These are phyloP conservation scores for Pichia kudriavzevii DNA, from an alignment of 1,139 yeast genomes.

Conservation along the genomic window DNA sequence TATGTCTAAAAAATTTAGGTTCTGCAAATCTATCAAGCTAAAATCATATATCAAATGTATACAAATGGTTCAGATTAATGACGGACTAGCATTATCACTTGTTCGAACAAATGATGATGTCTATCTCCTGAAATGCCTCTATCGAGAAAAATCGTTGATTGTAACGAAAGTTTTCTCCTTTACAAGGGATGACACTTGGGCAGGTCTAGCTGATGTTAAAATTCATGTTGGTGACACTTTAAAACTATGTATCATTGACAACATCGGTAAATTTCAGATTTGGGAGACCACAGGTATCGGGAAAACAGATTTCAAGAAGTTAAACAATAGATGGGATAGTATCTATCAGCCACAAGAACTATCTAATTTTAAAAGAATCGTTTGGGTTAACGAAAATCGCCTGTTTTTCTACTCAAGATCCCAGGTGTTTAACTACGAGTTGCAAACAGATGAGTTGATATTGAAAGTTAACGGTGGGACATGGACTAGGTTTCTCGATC, in stretches of 20 bases:
- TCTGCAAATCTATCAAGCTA: too few relatives aligned
- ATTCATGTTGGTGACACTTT: slow-evolving; percentile 20
- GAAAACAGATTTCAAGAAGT: not conserved
- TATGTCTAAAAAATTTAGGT: too few relatives aligned
- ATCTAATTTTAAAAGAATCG: slow-evolving; percentile 48
- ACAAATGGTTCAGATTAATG: too few relatives aligned
- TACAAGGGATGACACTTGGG: slow-evolving; percentile 7
- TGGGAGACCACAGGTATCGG: slow-evolving; percentile 23
- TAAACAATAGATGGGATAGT: slow-evolving; percentile 19
- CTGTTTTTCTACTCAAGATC: slow-evolving; percentile 42
- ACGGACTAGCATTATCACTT: too few relatives aligned
- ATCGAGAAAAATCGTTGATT: not conserved
- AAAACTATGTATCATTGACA: slow-evolving; percentile 41
- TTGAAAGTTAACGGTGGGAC: slow-evolving; percentile 43
- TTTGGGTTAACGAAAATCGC: slow-evolving; percentile 36
- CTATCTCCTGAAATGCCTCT: slow-evolving; percentile 1
- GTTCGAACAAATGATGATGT: slow-evolving; percentile 2
- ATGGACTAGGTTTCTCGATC: slow-evolving; percentile 52
- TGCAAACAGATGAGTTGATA: slow-evolving; percentile 21
- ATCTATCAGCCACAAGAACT: slow-evolving; percentile 42
- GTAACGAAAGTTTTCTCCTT: slow-evolving; percentile 7
- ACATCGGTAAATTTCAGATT: slow-evolving; percentile 43
- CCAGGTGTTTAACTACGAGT: slow-evolving; percentile 32
- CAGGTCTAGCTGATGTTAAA: slow-evolving; percentile 17
- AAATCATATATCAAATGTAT: too few relatives aligned